phyloP scores from a whole-genome alignment of 129 eudicot genomes.

The Escallonia herrerae region DNA sequence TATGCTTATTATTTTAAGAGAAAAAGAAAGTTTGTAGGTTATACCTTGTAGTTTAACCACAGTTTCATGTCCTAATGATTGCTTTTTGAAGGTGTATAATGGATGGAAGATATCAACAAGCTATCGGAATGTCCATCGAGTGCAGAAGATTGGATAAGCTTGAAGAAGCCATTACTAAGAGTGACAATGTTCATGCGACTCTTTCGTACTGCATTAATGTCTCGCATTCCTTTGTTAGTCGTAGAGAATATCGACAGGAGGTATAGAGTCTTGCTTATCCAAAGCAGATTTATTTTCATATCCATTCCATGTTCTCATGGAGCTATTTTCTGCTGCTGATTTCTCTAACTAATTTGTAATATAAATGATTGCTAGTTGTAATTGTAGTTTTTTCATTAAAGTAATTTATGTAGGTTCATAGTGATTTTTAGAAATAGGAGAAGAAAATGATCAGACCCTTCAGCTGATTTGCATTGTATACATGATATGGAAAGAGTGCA shows the following conservation, averaged over 20 bases:
- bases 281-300: not conserved
- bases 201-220: slow-evolving; percentile 75
- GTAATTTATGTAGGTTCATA: no score
- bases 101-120: slow-evolving; percentile 89
- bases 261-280: slow-evolving; percentile 22
- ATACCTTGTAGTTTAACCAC: not conserved
- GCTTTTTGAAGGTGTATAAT: slow-evolving; percentile 54
- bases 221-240: slow-evolving; percentile 71
- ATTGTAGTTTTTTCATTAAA: no score
- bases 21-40: no score
- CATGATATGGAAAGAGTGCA: no score
- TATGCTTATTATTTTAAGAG: not conserved
- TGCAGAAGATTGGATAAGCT: slow-evolving; percentile 90
- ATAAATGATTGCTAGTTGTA: no score
- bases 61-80: not conserved
- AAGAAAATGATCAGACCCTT: no score
- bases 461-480: no score
- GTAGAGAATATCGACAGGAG: slow-evolving; percentile 85
- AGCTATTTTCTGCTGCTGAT: no score
- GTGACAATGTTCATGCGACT: slow-evolving; percentile 73
- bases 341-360: no score
- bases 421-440: no score
- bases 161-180: slow-evolving; percentile 77
- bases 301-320: no score
- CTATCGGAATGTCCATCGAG: slow-evolving; percentile 92